Percentiles rank a stretch among this genome's conserved stretches.
Conservation (phyloP, 225 moss, liverwort and hornwort genomes). For the Anthoceros angustus region DNA sequence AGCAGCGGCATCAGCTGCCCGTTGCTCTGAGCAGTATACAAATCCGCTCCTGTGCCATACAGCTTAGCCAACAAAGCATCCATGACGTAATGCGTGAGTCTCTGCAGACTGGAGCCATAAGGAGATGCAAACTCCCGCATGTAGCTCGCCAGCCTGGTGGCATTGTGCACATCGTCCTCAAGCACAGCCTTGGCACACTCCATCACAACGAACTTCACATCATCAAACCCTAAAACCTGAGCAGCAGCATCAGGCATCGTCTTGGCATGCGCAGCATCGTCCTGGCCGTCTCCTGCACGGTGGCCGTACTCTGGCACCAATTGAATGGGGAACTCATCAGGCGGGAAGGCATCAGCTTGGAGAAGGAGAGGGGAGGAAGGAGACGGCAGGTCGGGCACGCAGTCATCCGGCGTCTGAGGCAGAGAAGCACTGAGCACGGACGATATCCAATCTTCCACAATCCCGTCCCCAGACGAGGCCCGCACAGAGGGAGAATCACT, state of each 20-base stretch:
- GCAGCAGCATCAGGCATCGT: background rate
- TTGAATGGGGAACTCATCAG: no score
- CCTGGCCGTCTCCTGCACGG: no score
- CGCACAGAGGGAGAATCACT: background rate
- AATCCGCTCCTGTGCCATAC: background rate
- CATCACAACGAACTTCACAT: background rate
- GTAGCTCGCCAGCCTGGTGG: background rate
- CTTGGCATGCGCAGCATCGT: no score
- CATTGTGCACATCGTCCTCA: background rate
- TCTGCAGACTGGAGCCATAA: background rate
- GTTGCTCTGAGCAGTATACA: background rate
- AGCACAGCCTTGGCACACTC: background rate
- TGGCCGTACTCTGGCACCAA: no score
- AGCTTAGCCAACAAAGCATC: background rate
- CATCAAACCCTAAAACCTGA: background rate
- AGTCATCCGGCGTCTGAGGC: background rate
- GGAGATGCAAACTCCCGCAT: background rate
- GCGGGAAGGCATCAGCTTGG: no score
- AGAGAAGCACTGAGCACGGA: background rate
- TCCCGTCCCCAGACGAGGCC: background rate
- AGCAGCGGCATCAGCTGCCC: slow-evolving; percentile 11
- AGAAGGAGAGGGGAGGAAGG: background rate
- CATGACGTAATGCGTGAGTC: background rate
- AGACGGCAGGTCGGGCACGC: background rate
- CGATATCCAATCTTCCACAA: background rate